Percentiles rank a stretch among this genome's conserved stretches.
Evolutionary conservation across 352 stramenopile genomes (phyloP).

Genomic region (Phytophthora uliginosa): DNA sequence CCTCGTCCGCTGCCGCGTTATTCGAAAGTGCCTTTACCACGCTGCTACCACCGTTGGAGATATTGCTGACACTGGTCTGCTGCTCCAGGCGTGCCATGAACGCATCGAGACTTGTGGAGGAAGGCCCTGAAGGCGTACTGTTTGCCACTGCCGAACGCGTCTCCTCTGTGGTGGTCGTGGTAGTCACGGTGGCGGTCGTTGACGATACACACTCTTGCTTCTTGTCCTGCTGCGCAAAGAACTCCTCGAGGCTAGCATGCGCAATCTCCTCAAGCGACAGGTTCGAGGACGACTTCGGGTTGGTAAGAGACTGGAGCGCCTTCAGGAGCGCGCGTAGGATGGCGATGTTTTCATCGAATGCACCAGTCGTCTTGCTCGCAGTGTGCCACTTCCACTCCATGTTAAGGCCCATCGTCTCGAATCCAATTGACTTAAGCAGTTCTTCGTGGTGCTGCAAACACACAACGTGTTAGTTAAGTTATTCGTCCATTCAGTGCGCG

Average conservation of each 20-base stretch:
- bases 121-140: neutral
- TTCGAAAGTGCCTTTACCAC: slow-evolving; percentile 20
- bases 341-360: slow-evolving; percentile 77
- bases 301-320: slow-evolving; percentile 67
- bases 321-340: slow-evolving; percentile 72
- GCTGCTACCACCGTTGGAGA: slow-evolving; percentile 23
- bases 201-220: slow-evolving; percentile 16
- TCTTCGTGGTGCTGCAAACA: slow-evolving; percentile 73
- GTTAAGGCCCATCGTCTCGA: slow-evolving; percentile 76
- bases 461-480: slow-evolving; percentile 3
- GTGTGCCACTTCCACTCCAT: slow-evolving; percentile 90
- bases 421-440: slow-evolving; percentile 81
- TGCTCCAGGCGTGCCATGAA: slow-evolving; percentile 70
- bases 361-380: slow-evolving; percentile 60
- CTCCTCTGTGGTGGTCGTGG: slow-evolving; percentile 20
- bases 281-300: slow-evolving; percentile 43
- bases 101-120: slow-evolving; percentile 47
- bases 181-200: slow-evolving; percentile 11
- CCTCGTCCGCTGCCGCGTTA: slow-evolving; percentile 4
- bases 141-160: slow-evolving; percentile 15
- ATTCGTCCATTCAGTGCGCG: neutral
- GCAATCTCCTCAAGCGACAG: slow-evolving; percentile 68
- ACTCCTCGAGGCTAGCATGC: slow-evolving; percentile 44
- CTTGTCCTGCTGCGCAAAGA: slow-evolving; percentile 32
- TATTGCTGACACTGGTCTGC: slow-evolving; percentile 51